Evolutionary conservation across 352 stramenopile genomes (phyloP), one percentile per base, ranked within the genome.

Genomic region (Phytophthora capsici): DNA sequence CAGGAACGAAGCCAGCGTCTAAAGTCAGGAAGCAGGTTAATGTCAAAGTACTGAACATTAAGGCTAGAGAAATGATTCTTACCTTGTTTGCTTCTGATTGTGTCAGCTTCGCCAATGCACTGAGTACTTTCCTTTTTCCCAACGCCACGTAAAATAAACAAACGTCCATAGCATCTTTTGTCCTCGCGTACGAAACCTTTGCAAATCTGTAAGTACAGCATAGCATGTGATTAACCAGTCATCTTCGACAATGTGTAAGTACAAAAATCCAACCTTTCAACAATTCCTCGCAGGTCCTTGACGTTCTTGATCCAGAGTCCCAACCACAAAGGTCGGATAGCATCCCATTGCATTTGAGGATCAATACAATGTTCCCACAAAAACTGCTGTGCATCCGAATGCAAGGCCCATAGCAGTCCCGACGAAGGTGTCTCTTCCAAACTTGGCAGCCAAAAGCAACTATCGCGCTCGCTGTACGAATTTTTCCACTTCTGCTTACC

Each of bases 241-340:
- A 4, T 8, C 16, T 3, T 19, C 4, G 9, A 30, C 10, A 25
- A 9, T 36, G 8, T n/a, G 50, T 6, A 2, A 0, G 10, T 36
- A 54, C 14, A 14, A 57, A 55, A 47, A 43, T 25, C 14, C 16
- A 47, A 92, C 73, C 84, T 74, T 43, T 95, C 87, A 7, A 93
- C 62, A 47, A 93, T 82, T 17, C 47, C 62, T 41, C 85, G 74
- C 25, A 95, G 50, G 40, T 93, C 79, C 47, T 83, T 85, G 0
- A 86, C 78, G 63, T 94, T 84, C 51, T 90, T 90, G 26, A 95
- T 72, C 87, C 87, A 95, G 22, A 95, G 64, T 23, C 81, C 85
- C 10, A 91, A 64, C 87, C 87, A 95, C 56, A 93, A 66, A 19
- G 82, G 82, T 12, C 78, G 75, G 13, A 93, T 51, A 38, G 77